Base-by-base conservation (phyloP, 108 stramenopile species). In the Cyclotella atomus region DNA sequence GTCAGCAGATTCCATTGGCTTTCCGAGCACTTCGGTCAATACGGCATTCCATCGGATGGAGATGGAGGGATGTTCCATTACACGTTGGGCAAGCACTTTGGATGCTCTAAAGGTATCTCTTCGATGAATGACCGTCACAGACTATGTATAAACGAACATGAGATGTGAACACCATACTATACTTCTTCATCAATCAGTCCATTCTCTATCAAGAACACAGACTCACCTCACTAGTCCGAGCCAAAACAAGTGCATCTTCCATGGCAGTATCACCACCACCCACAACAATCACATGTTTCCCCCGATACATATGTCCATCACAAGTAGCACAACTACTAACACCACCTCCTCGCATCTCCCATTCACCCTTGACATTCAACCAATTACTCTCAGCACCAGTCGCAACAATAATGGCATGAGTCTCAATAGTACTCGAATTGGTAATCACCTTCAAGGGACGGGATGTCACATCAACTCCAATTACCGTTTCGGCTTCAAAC, bases 211-310 rank as follows among this genome's bases (percentile, higher is more conserved):
- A n/a, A n/a, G n/a, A 10, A 49, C n/a, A 19, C 4, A 4, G 38
- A 45, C 78, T 71, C 32, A 79, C 78, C 71, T 72, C 61, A 60
- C 77, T 84, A 15, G 92, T 96, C 23, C 94, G 72, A 0, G 97
- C 94, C 77, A 98, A 79, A 21, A 96, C 94, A 17, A 98, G 79
- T 0, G 97, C 97, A 85, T 97, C 97, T 78, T 97, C 97, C 95
- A 97, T 97, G 65, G 97, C 97, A 17, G 96, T 79, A 79, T 98
- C 97, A 52, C 97, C 97, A 16, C 97, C 97, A 20, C 97, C 97
- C 19, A 98, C 94, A 3, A 98, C 97, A 30, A 96, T 63, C 3
- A 98, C 97, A 70, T 94, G 79, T 41, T 87, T 77, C 21, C 85
- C 85, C 23, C 82, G 46, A 80, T 84, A 98, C 59, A 96, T 77